These are phyloP conservation scores for Telopea speciosissima DNA, from an alignment of 177 flowering plant species.

Conservation along the genomic window DNA sequence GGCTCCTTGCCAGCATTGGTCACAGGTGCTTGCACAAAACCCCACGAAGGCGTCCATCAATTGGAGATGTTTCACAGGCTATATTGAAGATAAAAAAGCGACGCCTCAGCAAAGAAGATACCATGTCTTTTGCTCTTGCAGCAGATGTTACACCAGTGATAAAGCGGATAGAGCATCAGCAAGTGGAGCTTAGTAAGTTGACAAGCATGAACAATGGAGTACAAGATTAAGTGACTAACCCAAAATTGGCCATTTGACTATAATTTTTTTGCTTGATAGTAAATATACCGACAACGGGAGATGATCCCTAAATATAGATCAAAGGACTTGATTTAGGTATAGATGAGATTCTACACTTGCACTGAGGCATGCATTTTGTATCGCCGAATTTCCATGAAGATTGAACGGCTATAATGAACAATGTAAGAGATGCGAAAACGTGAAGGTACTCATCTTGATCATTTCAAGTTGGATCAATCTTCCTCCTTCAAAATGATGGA, in stretches of 20 bases:
- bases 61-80: constrained; percentile 70
- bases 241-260: not conserved
- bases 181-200: constrained; percentile 50
- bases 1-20: constrained; percentile 59
- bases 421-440: not conserved
- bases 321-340: not conserved
- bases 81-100: constrained; percentile 56
- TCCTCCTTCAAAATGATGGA: too few species aligned
- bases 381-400: not conserved
- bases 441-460: not conserved
- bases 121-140: constrained; percentile 45
- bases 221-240: not conserved
- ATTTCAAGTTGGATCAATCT: not conserved
- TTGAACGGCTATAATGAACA: not conserved
- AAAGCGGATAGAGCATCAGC: constrained; percentile 62
- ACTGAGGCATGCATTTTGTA: not conserved
- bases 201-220: constrained; percentile 31
- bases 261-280: not conserved
- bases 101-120: constrained; percentile 45
- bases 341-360: not conserved
- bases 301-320: not conserved
- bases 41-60: constrained; percentile 77
- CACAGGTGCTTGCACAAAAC: constrained; percentile 67
- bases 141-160: constrained; percentile 40
- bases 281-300: not conserved